Evolutionary conservation across 208 protist genomes (phyloP).

Genomic region (Tritrichomonas musculus): DNA sequence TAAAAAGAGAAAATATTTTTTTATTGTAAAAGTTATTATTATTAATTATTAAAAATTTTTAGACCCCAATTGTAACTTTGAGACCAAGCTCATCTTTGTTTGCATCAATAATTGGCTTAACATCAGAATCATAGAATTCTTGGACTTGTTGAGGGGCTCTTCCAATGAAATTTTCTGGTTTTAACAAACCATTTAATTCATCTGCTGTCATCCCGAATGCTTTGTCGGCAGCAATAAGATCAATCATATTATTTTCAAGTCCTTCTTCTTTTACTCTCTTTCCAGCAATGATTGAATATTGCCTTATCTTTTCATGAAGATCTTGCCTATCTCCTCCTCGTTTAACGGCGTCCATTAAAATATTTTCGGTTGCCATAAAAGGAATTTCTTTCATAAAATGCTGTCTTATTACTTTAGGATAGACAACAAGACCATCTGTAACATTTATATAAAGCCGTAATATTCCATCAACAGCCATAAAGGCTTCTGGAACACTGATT

Average conservation of each 20-base stretch:
- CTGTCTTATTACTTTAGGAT: constrained; percentile 37
- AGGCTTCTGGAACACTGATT: constrained; percentile 53
- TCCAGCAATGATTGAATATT: background rate
- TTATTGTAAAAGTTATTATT: too few relatives aligned
- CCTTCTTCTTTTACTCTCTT: background rate
- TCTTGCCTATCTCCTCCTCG: constrained; percentile 57
- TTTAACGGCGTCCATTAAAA: constrained; percentile 63
- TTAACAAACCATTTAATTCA: too few relatives aligned
- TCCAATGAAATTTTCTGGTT: background rate
- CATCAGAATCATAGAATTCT: background rate
- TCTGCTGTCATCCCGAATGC: too few relatives aligned
- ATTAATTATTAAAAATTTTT: too few relatives aligned
- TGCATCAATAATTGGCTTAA: background rate
- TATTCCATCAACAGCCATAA: constrained; percentile 54
- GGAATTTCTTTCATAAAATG: constrained; percentile 56
- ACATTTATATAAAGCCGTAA: constrained; percentile 53
- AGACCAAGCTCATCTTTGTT: too few relatives aligned
- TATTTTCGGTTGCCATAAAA: constrained; percentile 67
- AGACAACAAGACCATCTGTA: constrained; percentile 52
- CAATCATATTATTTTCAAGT: too few relatives aligned
- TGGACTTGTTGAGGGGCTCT: constrained; percentile 1
- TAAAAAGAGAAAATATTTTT: too few relatives aligned
- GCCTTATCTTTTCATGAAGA: constrained; percentile 28
- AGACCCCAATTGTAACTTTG: too few relatives aligned
- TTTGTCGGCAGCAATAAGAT: too few relatives aligned